Evolutionary conservation across 2,329 filamentous ascomycete genomes (phyloP).

Genomic region (Fusarium penzigii): DNA sequence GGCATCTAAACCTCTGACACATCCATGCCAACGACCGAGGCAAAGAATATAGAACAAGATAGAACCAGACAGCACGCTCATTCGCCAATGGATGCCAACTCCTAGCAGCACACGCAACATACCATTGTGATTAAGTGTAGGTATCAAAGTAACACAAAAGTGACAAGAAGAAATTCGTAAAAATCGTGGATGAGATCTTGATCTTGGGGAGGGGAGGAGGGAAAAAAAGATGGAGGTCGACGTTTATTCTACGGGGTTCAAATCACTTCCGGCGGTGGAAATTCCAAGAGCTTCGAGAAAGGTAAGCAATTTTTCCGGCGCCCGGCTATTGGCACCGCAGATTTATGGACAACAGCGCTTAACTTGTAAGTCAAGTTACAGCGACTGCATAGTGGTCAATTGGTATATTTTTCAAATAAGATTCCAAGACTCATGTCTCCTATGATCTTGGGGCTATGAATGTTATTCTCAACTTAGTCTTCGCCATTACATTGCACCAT

Average conservation of each 20-base stretch:
- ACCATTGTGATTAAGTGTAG: slow-evolving; percentile 32
- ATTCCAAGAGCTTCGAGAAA: slow-evolving; percentile 45
- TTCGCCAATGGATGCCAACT: background rate
- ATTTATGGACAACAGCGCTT: slow-evolving; percentile 37
- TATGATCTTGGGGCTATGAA: no score
- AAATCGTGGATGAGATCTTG: slow-evolving; percentile 16
- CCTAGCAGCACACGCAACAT: slow-evolving; percentile 9
- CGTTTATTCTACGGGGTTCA: slow-evolving; percentile 26
- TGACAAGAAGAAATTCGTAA: slow-evolving; percentile 14
- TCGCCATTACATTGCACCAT: no score
- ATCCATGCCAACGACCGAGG: slow-evolving; percentile 22
- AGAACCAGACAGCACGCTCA: background rate
- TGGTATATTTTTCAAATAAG: no score
- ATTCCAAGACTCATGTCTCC: no score
- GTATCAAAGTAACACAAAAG: slow-evolving; percentile 4
- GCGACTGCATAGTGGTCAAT: background rate
- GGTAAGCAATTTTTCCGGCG: slow-evolving; percentile 38
- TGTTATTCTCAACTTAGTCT: no score
- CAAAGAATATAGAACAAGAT: slow-evolving; percentile 9
- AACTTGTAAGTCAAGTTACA: slow-evolving; percentile 7
- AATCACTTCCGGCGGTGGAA: slow-evolving; percentile 29
- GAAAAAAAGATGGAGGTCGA: slow-evolving; percentile 18
- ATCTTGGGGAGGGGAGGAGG: slow-evolving; percentile 5
- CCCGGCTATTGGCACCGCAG: slow-evolving; percentile 29
- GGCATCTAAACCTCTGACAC: background rate